Evolutionary conservation across 2,329 filamentous ascomycete genomes (phyloP), one percentile per base, ranked within the genome.

Genomic region (Trichoderma guizhouense): DNA sequence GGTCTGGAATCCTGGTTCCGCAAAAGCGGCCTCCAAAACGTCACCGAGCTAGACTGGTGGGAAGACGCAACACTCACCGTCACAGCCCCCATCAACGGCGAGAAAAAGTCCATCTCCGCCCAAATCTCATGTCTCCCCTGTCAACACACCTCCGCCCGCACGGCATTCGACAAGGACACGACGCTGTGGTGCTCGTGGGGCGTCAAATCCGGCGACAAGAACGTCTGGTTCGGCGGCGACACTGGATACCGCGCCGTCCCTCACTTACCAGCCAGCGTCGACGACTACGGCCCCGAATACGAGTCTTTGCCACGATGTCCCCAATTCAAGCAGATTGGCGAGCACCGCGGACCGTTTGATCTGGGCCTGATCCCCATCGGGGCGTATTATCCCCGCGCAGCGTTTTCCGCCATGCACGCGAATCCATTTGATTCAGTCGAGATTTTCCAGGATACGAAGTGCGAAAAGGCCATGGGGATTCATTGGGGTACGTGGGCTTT

Each of bases 31-130:
- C 88, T 97, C 69, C 74, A 87, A 1, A 93, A 94, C 72, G 91
- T 95, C 57, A 97, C 93, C 0, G 95, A 98, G 83, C 81, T 98
- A 77, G 95, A 98, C 82, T 98, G 95, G 95, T 98, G 95, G 95
- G 91, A 97, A 76, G 91, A 93, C 74, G 87, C 90, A 7, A 90
- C 95, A 62, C 81, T 97, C n/a, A 89, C 84, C 0, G 82, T 97
- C 30, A 74, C 76, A 39, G 74, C 77, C 24, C 73, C 78, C 51
- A 78, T 78, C 53, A 78, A 82, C 4, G 79, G 77, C 36, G 76
- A 75, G n/a, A 76, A 79, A 24, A 76, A 77, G 12, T 75, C 78
- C 57, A 93, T 97, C 74, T 86, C 84, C 5, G 94, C 93, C 3
- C 89, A 86, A 7, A 87, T 98, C 61, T 90, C 90, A 6, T 97